Conservation (phyloP, 257 asterid genomes). For the Handroanthus guayacan region DNA sequence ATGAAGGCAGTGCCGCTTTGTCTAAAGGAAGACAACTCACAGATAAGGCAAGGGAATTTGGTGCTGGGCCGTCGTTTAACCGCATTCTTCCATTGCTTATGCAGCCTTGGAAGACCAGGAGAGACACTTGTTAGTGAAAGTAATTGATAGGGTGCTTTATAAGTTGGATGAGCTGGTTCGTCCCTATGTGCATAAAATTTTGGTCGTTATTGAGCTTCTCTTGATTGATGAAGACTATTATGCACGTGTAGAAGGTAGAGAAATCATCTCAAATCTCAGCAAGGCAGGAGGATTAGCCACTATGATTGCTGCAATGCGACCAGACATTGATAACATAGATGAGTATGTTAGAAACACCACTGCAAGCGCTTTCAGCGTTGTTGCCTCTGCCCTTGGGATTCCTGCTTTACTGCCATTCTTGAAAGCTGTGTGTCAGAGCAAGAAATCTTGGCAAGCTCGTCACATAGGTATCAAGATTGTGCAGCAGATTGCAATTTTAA, state of each 20-base stretch:
- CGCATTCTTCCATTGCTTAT: constrained; percentile 89
- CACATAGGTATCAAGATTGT: constrained; percentile 96
- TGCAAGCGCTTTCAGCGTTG: constrained; percentile 94
- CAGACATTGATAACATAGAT: constrained; percentile 91
- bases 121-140: constrained; percentile 86
- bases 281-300: constrained; percentile 97
- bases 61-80: constrained; percentile 90
- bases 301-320: constrained; percentile 99
- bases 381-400: constrained; percentile 94
- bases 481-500: constrained; percentile 92
- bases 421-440: constrained; percentile 97
- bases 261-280: constrained; percentile 93
- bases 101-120: constrained; percentile 98
- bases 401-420: constrained; percentile 85
- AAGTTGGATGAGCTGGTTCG: constrained; percentile 94
- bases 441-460: constrained; percentile 99
- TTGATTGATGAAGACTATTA: constrained; percentile 94
- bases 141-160: constrained; percentile 88
- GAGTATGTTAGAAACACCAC: constrained; percentile 93
- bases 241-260: constrained; percentile 97
- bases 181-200: constrained; percentile 90
- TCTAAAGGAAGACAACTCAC: constrained; percentile 51
- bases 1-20: no score
- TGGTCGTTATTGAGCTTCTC: constrained; percentile 92
- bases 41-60: constrained; percentile 91